Base-by-base conservation (phyloP, 2,329 filamentous ascomycete genomes). In the Endocalyx cinctus region DNA sequence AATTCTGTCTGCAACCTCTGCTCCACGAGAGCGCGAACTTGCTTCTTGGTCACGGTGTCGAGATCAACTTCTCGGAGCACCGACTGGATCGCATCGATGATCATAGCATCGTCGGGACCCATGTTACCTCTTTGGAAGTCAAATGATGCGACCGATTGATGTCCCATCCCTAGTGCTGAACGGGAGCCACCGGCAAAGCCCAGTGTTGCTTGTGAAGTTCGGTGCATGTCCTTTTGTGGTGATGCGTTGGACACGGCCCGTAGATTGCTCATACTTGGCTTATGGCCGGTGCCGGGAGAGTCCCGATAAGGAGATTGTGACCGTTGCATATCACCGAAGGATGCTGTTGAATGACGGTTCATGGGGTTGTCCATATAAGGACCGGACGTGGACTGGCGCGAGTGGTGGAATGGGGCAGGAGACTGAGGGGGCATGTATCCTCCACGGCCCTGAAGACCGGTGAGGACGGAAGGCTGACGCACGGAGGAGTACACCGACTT, bases 11-110 rank as follows among this genome's bases (percentile, higher is more conserved):
- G 90, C 42, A 98, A 65, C 51, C 89, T 78, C 67, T 96, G 88
- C 66, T 98, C 92, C 10, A 95, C 88, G 27, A 97, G 73, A 4
- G 86, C 89, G 31, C 86, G 76, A 36, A 92, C 83, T 66, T 97
- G 90, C 69, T 98, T 98, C 79, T 97, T 98, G 6, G 92, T 98
- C 29, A 97, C 87, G n/a, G 77, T 90, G 58, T 98, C 92, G 26
- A 98, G 71, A 59, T 98, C 90, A 1, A 96, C 88, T 52, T 96
- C 90, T 12, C 72, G 66, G 42, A 98, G 69, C 49, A 92, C 92
- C 31, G 74, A 69, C 52, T 87, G 84, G 42, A 97, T 90, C 2
- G 86, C 84, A 41, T 94, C 85, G 13, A 87, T 73, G 45, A 98
- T 96, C 40, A 79, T 74, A 28, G 68, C 69, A 51, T 97, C 89